These are phyloP conservation scores for Diaporthe sp. DNA, from an alignment of 2,329 filamentous ascomycete genomes.

Conservation along the genomic window DNA sequence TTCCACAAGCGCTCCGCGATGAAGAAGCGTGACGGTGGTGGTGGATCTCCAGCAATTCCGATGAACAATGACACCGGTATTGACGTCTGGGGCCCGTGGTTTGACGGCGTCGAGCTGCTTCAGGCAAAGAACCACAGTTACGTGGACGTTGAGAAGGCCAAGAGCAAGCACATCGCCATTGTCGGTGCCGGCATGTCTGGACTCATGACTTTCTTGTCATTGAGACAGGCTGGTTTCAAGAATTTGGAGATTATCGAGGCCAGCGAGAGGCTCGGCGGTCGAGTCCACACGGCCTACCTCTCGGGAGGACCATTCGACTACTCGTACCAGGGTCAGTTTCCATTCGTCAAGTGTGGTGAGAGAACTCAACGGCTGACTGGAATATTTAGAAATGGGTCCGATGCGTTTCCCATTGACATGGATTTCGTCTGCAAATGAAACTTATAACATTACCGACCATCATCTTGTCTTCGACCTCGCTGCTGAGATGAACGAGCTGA, in stretches of 20 bases:
- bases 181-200: slow-evolving; percentile 76
- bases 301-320: slow-evolving; percentile 71
- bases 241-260: slow-evolving; percentile 75
- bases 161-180: slow-evolving; percentile 72
- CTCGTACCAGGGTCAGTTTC: slow-evolving; percentile 68
- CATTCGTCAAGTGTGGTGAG: background rate
- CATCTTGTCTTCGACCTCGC: slow-evolving; percentile 75
- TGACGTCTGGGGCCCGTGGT: slow-evolving; percentile 70
- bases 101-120: slow-evolving; percentile 73
- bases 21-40: slow-evolving; percentile 45
- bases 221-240: slow-evolving; percentile 66
- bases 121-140: slow-evolving; percentile 65
- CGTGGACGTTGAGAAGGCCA: slow-evolving; percentile 66
- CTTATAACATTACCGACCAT: slow-evolving; percentile 72
- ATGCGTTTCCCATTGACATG: slow-evolving; percentile 74
- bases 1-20: slow-evolving; percentile 29
- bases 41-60: slow-evolving; percentile 48
- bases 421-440: slow-evolving; percentile 66
- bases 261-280: slow-evolving; percentile 71
- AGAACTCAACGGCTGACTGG: background rate
- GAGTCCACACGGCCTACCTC: slow-evolving; percentile 75
- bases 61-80: slow-evolving; percentile 66
- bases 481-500: slow-evolving; percentile 70
- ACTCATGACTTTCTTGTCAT: slow-evolving; percentile 69
- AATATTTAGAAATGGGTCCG: slow-evolving; percentile 62